phyloP scores from a whole-genome alignment of 345 rosid species.

The Brassica incana region DNA sequence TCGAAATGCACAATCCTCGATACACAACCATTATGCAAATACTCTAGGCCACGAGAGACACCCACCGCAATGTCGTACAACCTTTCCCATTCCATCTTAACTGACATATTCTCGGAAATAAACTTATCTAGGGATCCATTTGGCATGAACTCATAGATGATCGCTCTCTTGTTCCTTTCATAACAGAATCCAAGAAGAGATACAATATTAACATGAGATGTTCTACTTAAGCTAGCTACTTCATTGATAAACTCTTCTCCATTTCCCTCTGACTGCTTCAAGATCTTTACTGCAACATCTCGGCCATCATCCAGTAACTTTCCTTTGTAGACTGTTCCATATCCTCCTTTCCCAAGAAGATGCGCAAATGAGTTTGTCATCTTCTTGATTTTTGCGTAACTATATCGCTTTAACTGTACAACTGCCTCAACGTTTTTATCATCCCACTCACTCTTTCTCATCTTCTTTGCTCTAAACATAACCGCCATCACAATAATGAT shows the following conservation, averaged over 20 bases:
- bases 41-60: background rate
- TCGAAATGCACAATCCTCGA: background rate
- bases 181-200: slow-evolving; percentile 26
- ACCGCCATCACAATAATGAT: background rate
- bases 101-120: slow-evolving; percentile 1
- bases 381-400: slow-evolving; percentile 28
- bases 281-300: slow-evolving; percentile 38
- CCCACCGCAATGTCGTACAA: background rate
- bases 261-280: slow-evolving; percentile 15
- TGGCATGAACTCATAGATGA: background rate
- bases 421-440: background rate
- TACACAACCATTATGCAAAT: background rate
- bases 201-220: slow-evolving; percentile 53
- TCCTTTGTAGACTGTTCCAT: slow-evolving; percentile 25
- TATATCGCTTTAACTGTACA: slow-evolving; percentile 26
- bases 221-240: slow-evolving; percentile 51
- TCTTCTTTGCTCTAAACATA: background rate
- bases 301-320: slow-evolving; percentile 8
- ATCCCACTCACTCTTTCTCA: background rate
- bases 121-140: slow-evolving; percentile 1
- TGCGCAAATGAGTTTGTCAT: slow-evolving; percentile 35
- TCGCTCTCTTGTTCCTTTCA: background rate
- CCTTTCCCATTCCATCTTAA: background rate
- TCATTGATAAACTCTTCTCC: slow-evolving; percentile 54
- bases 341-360: slow-evolving; percentile 41